A percentile compares a stretch with the other conserved stretches of the same genome.
Evolutionary conservation across 1,139 yeast genomes (phyloP).

Genomic region (Suzukiozyma palmioleophila): DNA sequence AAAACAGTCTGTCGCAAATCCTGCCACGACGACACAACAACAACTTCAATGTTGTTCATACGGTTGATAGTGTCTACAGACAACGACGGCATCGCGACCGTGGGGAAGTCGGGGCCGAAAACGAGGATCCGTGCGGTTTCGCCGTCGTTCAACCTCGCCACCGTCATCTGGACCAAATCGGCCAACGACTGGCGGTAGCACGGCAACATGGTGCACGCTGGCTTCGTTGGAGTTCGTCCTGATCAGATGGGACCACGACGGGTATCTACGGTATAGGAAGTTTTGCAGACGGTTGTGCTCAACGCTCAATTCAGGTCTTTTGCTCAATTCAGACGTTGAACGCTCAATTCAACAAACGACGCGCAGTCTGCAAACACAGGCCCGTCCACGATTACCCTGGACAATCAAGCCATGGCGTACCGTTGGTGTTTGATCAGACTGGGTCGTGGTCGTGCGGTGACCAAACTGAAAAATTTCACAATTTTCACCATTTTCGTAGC

Average conservation of each 20-base stretch:
- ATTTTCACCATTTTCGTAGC: background rate
- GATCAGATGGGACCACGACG: background rate
- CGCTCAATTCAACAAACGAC: too few species aligned
- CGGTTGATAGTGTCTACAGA: background rate
- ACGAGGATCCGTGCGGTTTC: background rate
- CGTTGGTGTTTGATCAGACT: too few species aligned
- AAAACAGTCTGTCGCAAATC: background rate
- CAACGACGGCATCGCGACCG: background rate
- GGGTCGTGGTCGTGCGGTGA: slow-evolving; percentile 2
- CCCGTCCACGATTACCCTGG: too few species aligned
- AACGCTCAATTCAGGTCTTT: too few species aligned
- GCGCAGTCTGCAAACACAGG: too few species aligned
- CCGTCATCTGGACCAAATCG: background rate
- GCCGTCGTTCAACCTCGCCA: background rate
- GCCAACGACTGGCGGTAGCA: background rate
- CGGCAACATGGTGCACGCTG: background rate
- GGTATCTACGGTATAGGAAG: too few species aligned
- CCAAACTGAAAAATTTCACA: slow-evolving; percentile 1
- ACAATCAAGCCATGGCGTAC: too few species aligned
- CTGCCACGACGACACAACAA: background rate
- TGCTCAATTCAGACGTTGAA: too few species aligned
- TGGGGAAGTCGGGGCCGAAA: background rate
- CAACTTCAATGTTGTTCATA: background rate
- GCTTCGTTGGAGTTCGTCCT: background rate
- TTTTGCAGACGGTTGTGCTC: too few species aligned